phyloP scores from a whole-genome alignment of 768 basidiomycete species.

The Boletus pseudo-olivaceus region DNA sequence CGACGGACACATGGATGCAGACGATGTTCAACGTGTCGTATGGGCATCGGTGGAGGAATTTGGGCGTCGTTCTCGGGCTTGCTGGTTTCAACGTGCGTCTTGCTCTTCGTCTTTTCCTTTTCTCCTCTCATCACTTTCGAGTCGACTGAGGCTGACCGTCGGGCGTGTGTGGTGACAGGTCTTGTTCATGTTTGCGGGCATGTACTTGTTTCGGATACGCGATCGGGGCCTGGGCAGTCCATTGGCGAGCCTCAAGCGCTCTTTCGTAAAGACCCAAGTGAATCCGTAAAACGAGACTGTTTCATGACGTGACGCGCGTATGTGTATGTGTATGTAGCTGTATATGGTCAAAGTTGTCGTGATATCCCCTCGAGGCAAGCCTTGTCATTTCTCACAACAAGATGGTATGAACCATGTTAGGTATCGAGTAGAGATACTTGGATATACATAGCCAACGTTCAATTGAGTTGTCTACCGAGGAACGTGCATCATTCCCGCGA shows the following conservation, averaged over 20 bases:
- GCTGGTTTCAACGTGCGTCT: not conserved
- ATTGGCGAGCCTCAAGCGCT: not conserved
- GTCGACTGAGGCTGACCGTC: no score
- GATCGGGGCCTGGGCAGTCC: not conserved
- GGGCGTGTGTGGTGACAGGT: not conserved
- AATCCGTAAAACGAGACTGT: not conserved
- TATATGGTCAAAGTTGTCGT: no score
- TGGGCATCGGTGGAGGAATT: slow-evolving; percentile 7
- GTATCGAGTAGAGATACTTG: not conserved
- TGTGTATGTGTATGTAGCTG: no score
- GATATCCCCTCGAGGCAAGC: no score
- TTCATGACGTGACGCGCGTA: not conserved
- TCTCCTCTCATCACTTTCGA: not conserved
- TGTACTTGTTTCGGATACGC: not conserved
- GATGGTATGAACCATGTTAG: not conserved
- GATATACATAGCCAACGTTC: not conserved
- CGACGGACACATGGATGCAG: slow-evolving; percentile 38
- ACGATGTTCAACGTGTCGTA: slow-evolving; percentile 4
- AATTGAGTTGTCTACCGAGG: not conserved
- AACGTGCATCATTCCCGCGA: slow-evolving; percentile 17
- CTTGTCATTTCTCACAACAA: no score
- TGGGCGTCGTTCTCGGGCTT: slow-evolving; percentile 2
- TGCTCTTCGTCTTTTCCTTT: not conserved
- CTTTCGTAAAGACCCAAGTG: not conserved
- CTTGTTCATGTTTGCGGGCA: not conserved